These are phyloP conservation scores for Sicyos baderoa DNA, from an alignment of 306 rosid species.

Conservation along the genomic window DNA sequence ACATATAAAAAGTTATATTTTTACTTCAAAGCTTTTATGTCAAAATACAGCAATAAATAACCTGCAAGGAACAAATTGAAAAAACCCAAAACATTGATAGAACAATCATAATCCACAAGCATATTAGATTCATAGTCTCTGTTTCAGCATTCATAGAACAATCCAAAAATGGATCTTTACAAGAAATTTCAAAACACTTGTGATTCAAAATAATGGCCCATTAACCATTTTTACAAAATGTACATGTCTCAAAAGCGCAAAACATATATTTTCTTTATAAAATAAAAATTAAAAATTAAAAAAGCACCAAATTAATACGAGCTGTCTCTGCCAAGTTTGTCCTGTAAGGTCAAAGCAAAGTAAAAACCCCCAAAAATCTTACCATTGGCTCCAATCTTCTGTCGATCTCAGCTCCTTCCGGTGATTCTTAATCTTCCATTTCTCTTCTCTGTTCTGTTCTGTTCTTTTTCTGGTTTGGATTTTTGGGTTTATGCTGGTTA, in stretches of 20 bases:
- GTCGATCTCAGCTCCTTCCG: background rate
- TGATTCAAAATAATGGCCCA: slow-evolving; percentile 8
- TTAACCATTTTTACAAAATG: background rate
- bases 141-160: background rate
- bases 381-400: background rate
- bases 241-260: background rate
- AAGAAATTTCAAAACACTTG: background rate
- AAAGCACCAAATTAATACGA: too few species aligned
- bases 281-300: background rate
- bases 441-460: background rate
- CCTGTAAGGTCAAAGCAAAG: background rate
- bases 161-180: slow-evolving; percentile 1
- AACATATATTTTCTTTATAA: too few species aligned
- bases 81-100: background rate
- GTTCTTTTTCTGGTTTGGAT: background rate
- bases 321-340: slow-evolving; percentile 5
- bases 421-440: slow-evolving; percentile 3
- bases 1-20: too few species aligned
- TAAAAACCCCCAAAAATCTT: background rate
- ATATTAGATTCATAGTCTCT: background rate
- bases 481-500: slow-evolving; percentile 5
- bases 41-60: too few species aligned
- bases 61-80: background rate
- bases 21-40: too few species aligned
- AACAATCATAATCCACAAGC: background rate